A percentile compares a stretch with the other conserved stretches of the same genome.
Evolutionary conservation across 163 green algal species (phyloP).

Genomic region (Chloromonas sp.): DNA sequence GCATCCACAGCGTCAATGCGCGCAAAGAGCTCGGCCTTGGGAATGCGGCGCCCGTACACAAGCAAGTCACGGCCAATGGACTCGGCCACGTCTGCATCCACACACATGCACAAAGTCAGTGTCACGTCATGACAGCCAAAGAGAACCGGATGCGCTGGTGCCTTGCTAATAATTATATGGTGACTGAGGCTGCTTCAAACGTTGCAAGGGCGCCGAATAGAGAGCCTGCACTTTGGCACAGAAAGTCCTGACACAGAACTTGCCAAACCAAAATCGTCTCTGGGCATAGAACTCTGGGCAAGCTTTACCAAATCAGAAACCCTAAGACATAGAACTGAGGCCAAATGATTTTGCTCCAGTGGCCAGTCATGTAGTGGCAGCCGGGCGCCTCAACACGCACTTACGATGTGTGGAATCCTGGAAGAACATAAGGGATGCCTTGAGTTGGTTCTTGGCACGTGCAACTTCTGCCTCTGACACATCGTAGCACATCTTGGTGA

Average conservation of each 20-base stretch:
- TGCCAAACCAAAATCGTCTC: no score
- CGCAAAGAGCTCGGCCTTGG: conserved; percentile 94
- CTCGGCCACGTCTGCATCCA: conserved; percentile 49
- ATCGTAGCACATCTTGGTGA: conserved; percentile 82
- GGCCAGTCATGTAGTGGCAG: no score
- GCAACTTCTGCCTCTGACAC: conserved; percentile 77
- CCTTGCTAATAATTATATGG: no score
- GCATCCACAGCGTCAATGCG: conserved; percentile 94
- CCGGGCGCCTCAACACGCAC: background rate
- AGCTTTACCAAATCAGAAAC: no score
- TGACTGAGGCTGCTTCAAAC: no score
- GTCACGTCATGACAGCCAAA: background rate
- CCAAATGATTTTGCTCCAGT: no score
- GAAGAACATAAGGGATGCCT: conserved; percentile 81
- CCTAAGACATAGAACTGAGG: no score
- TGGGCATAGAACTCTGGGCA: no score
- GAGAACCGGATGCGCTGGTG: background rate
- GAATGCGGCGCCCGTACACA: conserved; percentile 91
- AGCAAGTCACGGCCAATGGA: conserved; percentile 86
- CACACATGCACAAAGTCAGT: conserved; percentile 1
- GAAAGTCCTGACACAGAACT: no score
- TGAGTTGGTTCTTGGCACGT: conserved; percentile 90
- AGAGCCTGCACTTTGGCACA: background rate
- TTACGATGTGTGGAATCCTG: conserved; percentile 55
- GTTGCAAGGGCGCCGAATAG: no score